Evolutionary conservation across 345 rosid genomes (phyloP).

Genomic region (Citrus australasica): DNA sequence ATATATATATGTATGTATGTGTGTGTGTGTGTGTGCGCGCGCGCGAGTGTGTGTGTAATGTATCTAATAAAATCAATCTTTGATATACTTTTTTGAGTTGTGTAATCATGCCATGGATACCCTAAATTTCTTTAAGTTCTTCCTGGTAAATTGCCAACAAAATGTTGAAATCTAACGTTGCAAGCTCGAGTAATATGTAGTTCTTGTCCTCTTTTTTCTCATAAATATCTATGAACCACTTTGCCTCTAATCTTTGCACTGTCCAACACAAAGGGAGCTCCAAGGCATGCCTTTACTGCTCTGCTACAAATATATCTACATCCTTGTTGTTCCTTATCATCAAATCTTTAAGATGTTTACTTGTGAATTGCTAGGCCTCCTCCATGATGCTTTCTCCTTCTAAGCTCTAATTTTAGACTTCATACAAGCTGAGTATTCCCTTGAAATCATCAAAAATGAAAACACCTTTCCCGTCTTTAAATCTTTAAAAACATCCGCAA

Average conservation of each 20-base stretch:
- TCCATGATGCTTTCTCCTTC: too few species aligned
- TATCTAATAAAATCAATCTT: too few species aligned
- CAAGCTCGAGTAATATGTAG: slow-evolving; percentile 14
- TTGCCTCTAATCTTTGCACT: slow-evolving; percentile 4
- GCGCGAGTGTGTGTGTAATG: too few species aligned
- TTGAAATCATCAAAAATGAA: neutral
- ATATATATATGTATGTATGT: too few species aligned
- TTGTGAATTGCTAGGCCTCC: neutral
- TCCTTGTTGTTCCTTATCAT: neutral
- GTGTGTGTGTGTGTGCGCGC: too few species aligned
- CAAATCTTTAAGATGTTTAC: neutral
- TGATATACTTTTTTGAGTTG: too few species aligned
- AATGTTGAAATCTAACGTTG: slow-evolving; percentile 18
- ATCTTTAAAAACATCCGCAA: neutral
- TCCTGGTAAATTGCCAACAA: slow-evolving; percentile 8
- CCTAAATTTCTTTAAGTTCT: slow-evolving; percentile 17
- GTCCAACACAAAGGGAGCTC: slow-evolving; percentile 19
- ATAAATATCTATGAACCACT: slow-evolving; percentile 19
- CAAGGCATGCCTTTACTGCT: slow-evolving; percentile 9
- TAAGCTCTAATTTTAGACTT: too few species aligned
- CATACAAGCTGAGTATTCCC: too few species aligned
- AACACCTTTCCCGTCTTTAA: neutral
- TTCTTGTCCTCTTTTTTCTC: slow-evolving; percentile 1
- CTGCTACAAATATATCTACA: neutral
- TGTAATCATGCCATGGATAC: neutral